A percentile compares a stretch with the other conserved stretches of the same genome.
phyloP scores from a whole-genome alignment of 208 protist genomes.

The Leishmania gerbilli region DNA sequence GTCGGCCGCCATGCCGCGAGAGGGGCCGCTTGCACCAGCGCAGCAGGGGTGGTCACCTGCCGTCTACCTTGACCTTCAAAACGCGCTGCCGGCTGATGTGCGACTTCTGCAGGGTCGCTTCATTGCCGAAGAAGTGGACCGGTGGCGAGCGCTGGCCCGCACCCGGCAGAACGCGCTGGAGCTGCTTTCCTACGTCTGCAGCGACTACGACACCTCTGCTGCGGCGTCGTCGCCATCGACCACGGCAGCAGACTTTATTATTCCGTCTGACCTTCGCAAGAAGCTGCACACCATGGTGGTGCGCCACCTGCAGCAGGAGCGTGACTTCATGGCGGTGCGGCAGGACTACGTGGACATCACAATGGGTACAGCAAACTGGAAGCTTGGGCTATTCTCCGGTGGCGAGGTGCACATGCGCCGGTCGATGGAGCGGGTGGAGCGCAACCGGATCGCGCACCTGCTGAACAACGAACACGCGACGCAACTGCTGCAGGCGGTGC shows the following conservation, averaged over 20 bases:
- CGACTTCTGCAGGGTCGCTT: conserved; percentile 32
- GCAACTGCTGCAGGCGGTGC: conserved; percentile 61
- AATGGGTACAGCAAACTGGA: conserved; percentile 85
- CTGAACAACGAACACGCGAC: conserved; percentile 87
- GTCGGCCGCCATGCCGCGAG: background rate
- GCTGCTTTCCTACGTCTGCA: conserved; percentile 56
- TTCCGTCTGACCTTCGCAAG: conserved; percentile 40
- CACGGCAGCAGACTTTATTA: conserved; percentile 14
- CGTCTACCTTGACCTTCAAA: conserved; percentile 52
- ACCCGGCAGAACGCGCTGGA: conserved; percentile 52
- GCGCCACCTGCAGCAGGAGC: conserved; percentile 38
- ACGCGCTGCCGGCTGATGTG: conserved; percentile 42
- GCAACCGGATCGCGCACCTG: conserved; percentile 73
- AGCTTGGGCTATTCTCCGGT: conserved; percentile 81
- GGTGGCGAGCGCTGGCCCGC: conserved; percentile 44
- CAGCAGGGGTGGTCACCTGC: conserved; percentile 49
- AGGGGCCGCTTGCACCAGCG: conserved; percentile 5
- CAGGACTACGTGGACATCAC: conserved; percentile 79
- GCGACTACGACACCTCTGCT: conserved; percentile 34
- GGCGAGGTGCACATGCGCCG: conserved; percentile 90
- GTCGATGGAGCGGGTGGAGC: conserved; percentile 81
- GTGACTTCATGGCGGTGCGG: conserved; percentile 41
- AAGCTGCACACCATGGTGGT: conserved; percentile 41
- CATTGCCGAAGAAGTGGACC: conserved; percentile 40
- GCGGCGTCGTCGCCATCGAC: background rate